Evolutionary conservation across 1,139 yeast species (phyloP).

Genomic region (Pichia sp.): DNA sequence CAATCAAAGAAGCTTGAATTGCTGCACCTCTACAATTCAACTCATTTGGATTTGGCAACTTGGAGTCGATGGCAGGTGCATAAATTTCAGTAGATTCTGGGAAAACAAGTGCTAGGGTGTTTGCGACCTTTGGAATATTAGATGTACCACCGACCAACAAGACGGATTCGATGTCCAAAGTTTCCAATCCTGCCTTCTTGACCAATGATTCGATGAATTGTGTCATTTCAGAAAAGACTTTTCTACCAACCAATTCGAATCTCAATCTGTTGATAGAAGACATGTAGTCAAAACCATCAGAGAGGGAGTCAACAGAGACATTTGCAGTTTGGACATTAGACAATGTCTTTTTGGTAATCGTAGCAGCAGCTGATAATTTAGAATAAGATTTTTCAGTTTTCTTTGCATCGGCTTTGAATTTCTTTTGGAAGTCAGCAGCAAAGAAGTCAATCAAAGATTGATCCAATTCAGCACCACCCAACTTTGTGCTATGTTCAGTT

Average conservation of each 20-base stretch:
- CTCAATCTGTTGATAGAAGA: conserved; percentile 90
- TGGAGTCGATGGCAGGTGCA: conserved; percentile 73
- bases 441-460: conserved; percentile 74
- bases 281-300: conserved; percentile 92
- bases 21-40: conserved; percentile 94
- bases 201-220: conserved; percentile 72
- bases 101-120: conserved; percentile 68
- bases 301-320: conserved; percentile 90
- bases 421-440: conserved; percentile 92
- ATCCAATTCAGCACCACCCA: conserved; percentile 89
- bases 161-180: conserved; percentile 85
- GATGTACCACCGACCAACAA: conserved; percentile 92
- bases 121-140: conserved; percentile 85
- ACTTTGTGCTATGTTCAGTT: conserved; percentile 73
- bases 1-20: conserved; percentile 86
- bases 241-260: conserved; percentile 83
- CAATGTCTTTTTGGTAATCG: conserved; percentile 83
- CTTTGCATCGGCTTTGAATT: conserved; percentile 77
- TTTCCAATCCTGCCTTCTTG: conserved; percentile 78
- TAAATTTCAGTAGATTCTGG: conserved; percentile 74
- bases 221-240: conserved; percentile 70
- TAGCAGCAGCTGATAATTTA: conserved; percentile 80
- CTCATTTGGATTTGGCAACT: conserved; percentile 86
- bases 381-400: conserved; percentile 80
- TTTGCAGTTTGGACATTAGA: conserved; percentile 87